phyloP scores from a whole-genome alignment of 352 stramenopile species.

The Phytophthora ohioensis region DNA sequence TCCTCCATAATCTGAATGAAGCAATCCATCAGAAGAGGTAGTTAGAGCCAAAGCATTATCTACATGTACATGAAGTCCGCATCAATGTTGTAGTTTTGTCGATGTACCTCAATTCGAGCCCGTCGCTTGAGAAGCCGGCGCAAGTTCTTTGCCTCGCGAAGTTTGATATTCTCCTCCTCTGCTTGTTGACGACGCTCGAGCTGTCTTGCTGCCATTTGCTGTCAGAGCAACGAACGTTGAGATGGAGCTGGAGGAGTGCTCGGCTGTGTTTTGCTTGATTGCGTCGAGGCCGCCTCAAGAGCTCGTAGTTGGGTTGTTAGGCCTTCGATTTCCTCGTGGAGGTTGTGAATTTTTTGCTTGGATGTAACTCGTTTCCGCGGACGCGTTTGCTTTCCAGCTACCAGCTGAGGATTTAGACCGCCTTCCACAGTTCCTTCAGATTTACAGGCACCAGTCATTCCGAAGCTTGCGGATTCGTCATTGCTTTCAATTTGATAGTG shows the following conservation, averaged over 20 bases:
- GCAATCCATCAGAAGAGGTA: no score
- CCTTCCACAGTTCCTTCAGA: no score
- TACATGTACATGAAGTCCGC: no score
- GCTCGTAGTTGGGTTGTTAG: not conserved
- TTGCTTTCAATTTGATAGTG: no score
- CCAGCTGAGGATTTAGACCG: no score
- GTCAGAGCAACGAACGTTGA: not conserved
- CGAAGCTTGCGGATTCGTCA: no score
- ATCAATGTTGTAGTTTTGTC: not conserved
- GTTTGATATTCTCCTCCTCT: slow-evolving; percentile 13
- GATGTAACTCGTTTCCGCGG: not conserved
- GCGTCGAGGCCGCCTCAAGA: no score
- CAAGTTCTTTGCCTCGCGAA: slow-evolving; percentile 20
- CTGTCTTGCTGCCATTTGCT: slow-evolving; percentile 1
- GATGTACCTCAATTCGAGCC: slow-evolving; percentile 9
- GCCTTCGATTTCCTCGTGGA: not conserved
- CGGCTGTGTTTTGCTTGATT: not conserved
- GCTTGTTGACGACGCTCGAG: slow-evolving; percentile 9
- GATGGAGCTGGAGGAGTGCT: not conserved
- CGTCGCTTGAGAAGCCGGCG: slow-evolving; percentile 6
- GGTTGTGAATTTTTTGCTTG: not conserved
- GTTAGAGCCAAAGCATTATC: no score
- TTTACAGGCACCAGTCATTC: no score
- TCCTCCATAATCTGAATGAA: no score
- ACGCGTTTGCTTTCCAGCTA: no score